Evolutionary conservation across 345 rosid species (phyloP).

Genomic region (Salix arbutifolia): DNA sequence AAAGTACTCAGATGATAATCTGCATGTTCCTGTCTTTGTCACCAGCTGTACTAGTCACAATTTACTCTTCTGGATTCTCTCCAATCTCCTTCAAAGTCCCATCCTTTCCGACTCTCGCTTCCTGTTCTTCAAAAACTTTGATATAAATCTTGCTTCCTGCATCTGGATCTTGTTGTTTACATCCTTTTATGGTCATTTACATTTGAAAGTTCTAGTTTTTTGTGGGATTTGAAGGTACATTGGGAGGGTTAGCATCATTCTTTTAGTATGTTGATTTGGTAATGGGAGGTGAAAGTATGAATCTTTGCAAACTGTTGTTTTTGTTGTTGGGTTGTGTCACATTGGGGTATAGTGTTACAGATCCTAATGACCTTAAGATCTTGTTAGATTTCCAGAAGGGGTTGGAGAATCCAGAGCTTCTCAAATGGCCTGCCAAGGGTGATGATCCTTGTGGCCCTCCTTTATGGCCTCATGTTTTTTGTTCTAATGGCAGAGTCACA

Average conservation of each 20-base stretch:
- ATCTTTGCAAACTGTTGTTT: background rate
- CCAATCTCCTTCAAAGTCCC: background rate
- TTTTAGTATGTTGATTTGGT: background rate
- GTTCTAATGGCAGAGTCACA: slow-evolving; percentile 38
- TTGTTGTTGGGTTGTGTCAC: slow-evolving; percentile 20
- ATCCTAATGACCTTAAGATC: slow-evolving; percentile 42
- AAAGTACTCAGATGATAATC: background rate
- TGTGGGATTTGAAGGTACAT: slow-evolving; percentile 22
- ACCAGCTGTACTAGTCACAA: background rate
- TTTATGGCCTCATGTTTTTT: slow-evolving; percentile 45
- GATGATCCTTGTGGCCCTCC: slow-evolving; percentile 55
- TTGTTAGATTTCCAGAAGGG: slow-evolving; percentile 46
- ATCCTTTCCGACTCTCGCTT: background rate
- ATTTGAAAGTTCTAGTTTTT: background rate
- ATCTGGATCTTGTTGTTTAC: background rate
- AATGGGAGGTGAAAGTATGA: background rate
- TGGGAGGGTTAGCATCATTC: background rate
- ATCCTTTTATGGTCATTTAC: background rate
- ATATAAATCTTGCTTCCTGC: background rate
- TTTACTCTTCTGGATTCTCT: background rate
- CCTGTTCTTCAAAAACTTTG: background rate
- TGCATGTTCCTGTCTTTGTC: background rate
- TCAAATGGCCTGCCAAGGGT: slow-evolving; percentile 42
- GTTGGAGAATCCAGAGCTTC: slow-evolving; percentile 49
- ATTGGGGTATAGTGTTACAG: slow-evolving; percentile 27